Base-by-base conservation (phyloP, 2,329 filamentous ascomycete genomes). In the Colletotrichum magnum region DNA sequence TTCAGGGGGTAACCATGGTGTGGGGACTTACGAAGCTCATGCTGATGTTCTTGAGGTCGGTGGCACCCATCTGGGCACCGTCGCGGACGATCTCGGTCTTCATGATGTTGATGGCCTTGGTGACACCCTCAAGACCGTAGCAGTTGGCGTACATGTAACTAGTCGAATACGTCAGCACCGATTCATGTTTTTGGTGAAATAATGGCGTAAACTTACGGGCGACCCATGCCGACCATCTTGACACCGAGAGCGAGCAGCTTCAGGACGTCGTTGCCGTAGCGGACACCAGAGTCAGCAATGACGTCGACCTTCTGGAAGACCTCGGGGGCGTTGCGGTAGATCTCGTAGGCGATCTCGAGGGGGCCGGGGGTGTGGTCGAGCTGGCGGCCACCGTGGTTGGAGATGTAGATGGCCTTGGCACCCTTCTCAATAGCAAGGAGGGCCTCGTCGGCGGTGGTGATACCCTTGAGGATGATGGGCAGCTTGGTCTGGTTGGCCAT, bases 111-210 rank as follows among this genome's bases (percentile, higher is more conserved):
- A 86, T 83, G 6, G 79, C 79, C 76, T 81, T 82, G 63, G 76
- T 77, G 3, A 87, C 84, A 24, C 86, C 86, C 24, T 82, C 79
- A 5, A 79, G 75, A 3, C 86, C 86, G 72, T 84, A 88, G 45
- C 82, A 75, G 72, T 87, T 86, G 57, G 84, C 80, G 73, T 82
- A 88, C 83, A 88, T 85, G 73, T 85, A 80, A 0, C 75, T 65
- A 45, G 12, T 24, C 1, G 3, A 47, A 24, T 24, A 26, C 4
- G 18, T 50, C n/a, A 50, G 47, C 18, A 50, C 4, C 2, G 4
- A 10, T 18, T 9, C 47, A 26, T 5, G 6, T 36, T 6, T 10
- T 36, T 3, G 2, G 1, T 36, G 32, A 36, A 50, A 12, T 26
- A 26, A 24, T 5, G 47, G 18, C 2, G 5, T 43, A n/a, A 15